Conservation (phyloP, 2,329 filamentous ascomycete genomes). For the Xylaria sp. region DNA sequence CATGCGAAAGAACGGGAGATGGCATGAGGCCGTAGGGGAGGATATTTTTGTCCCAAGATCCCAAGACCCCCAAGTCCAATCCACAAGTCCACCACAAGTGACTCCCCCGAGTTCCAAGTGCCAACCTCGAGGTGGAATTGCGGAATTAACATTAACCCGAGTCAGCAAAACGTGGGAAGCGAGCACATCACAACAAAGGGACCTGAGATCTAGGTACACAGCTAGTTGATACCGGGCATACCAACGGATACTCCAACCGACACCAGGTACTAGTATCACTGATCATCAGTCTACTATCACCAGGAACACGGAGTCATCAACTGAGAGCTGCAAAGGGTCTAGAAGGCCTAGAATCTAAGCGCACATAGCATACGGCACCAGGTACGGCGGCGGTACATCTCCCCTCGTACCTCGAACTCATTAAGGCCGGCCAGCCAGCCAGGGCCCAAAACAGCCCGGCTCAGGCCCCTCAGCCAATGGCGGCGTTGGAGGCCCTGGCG, state of each 20-base stretch:
- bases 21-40: constrained; percentile 20
- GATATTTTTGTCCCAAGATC: not conserved
- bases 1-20: constrained; percentile 14
- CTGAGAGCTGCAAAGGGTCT: no score
- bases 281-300: no score
- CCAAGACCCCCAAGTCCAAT: no score
- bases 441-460: not conserved
- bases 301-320: no score
- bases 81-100: no score
- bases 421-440: not conserved
- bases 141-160: not conserved
- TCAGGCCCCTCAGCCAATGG: not conserved
- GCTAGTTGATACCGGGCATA: constrained; percentile 1
- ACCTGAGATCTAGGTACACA: not conserved
- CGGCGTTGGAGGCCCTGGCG: constrained; percentile 5
- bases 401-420: no score
- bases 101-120: not conserved
- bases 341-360: no score
- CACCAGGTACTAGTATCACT: no score
- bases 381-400: no score
- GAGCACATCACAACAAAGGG: not conserved
- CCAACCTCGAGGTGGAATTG: constrained; percentile 5
- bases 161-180: not conserved
- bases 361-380: no score
- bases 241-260: no score